These are phyloP conservation scores for Cladophialophora yegresii DNA, from an alignment of 2,329 filamentous ascomycete species.

Conservation along the genomic window DNA sequence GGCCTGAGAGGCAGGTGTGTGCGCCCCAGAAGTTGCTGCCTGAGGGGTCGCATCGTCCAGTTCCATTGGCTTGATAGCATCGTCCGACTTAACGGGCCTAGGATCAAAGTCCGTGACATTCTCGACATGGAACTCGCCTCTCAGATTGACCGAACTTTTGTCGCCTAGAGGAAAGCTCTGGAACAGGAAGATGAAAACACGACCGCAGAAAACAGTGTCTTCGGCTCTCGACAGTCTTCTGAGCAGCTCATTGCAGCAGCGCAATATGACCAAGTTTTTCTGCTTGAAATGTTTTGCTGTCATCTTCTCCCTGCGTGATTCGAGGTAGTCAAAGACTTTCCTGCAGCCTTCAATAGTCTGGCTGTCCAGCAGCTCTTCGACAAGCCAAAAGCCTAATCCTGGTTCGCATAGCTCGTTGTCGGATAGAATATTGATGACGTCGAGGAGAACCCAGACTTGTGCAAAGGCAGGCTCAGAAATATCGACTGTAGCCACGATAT, in stretches of 20 bases:
- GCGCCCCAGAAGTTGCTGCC: slow-evolving; percentile 40
- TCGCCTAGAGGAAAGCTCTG: slow-evolving; percentile 96
- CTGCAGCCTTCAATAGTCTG: slow-evolving; percentile 92
- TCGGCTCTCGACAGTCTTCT: slow-evolving; percentile 90
- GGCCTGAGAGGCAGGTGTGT: slow-evolving; percentile 39
- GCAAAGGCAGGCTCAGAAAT: slow-evolving; percentile 80
- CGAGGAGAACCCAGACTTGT: slow-evolving; percentile 88
- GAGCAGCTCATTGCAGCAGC: slow-evolving; percentile 93
- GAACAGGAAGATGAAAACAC: slow-evolving; percentile 98
- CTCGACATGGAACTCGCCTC: slow-evolving; percentile 93
- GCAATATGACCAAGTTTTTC: slow-evolving; percentile 85
- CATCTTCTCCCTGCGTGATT: slow-evolving; percentile 86
- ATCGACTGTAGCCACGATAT: slow-evolving; percentile 69
- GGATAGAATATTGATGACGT: slow-evolving; percentile 84
- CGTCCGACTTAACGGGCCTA: slow-evolving; percentile 43
- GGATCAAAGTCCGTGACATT: slow-evolving; percentile 87
- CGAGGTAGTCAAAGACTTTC: slow-evolving; percentile 89
- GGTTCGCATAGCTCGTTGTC: slow-evolving; percentile 73
- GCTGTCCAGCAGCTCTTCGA: slow-evolving; percentile 93
- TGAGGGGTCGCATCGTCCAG: slow-evolving; percentile 43
- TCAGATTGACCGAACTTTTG: slow-evolving; percentile 93
- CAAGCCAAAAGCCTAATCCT: slow-evolving; percentile 80
- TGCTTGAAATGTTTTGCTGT: slow-evolving; percentile 76
- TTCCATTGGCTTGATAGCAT: slow-evolving; percentile 68
- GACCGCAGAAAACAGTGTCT: slow-evolving; percentile 94